A percentile compares a stretch with the other conserved stretches of the same genome.
Evolutionary conservation across 495 filamentous ascomycete genomes (phyloP).

Genomic region (Polyplosphaeria fusca): DNA sequence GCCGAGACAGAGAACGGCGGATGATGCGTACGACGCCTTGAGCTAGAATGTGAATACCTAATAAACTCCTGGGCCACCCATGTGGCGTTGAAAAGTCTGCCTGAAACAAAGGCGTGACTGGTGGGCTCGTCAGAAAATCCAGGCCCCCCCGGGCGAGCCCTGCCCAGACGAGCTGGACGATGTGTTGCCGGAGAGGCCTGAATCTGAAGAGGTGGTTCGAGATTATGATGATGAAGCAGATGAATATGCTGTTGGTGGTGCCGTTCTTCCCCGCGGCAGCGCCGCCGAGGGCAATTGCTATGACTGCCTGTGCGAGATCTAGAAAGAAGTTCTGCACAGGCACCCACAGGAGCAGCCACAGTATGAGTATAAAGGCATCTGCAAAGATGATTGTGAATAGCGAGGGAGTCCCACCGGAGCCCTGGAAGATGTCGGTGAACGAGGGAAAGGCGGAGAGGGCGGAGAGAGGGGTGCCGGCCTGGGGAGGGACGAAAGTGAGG

Average conservation of each 20-base stretch:
- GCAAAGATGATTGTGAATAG: conserved; percentile 76
- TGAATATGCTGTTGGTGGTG: conserved; percentile 64
- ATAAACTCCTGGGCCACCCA: conserved; percentile 27
- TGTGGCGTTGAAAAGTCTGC: conserved; percentile 29
- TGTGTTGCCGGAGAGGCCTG: conserved; percentile 52
- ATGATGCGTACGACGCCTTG: conserved; percentile 38
- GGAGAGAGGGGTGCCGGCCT: conserved; percentile 47
- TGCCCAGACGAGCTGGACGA: conserved; percentile 32
- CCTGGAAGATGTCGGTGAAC: conserved; percentile 72
- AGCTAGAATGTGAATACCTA: conserved; percentile 38
- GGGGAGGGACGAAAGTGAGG: conserved; percentile 86
- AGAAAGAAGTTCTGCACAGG: conserved; percentile 84
- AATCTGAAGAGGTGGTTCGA: conserved; percentile 60
- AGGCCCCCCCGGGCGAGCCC: conserved; percentile 36
- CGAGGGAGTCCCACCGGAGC: conserved; percentile 68
- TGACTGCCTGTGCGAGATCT: conserved; percentile 94
- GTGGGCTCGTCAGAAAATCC: conserved; percentile 31
- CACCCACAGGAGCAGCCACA: conserved; percentile 89
- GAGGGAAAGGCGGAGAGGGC: conserved; percentile 50
- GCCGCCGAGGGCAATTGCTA: conserved; percentile 88
- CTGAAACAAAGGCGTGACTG: conserved; percentile 22
- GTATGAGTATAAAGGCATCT: conserved; percentile 72
- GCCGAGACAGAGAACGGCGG: conserved; percentile 35
- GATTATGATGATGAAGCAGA: conserved; percentile 78
- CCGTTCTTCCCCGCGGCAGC: conserved; percentile 64